A percentile compares a stretch with the other conserved stretches of the same genome.
Conservation (phyloP, 2,329 filamentous ascomycete genomes). For the Zymoseptoria passerinii region DNA sequence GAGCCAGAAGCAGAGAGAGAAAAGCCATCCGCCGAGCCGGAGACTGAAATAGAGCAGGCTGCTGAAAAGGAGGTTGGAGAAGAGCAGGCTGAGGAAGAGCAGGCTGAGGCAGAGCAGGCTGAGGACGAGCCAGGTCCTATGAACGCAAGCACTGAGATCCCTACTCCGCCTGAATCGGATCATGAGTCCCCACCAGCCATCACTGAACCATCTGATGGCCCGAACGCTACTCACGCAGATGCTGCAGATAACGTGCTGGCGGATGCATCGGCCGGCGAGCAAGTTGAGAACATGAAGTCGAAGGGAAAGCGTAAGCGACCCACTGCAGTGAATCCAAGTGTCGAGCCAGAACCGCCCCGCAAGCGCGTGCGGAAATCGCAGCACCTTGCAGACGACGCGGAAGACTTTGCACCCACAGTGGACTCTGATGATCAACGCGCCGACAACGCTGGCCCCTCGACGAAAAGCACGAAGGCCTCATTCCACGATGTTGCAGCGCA, state of each 20-base stretch:
- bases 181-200: background rate
- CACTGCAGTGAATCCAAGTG: background rate
- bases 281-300: background rate
- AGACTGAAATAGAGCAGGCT: background rate
- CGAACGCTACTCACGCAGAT: background rate
- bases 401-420: slow-evolving; percentile 4
- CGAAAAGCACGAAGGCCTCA: background rate
- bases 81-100: background rate
- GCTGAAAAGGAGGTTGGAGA: background rate
- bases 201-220: background rate
- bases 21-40: background rate
- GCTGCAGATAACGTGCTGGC: background rate
- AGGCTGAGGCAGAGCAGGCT: background rate
- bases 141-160: background rate
- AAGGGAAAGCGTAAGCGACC: background rate
- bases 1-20: background rate
- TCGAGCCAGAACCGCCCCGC: background rate
- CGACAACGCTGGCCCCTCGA: background rate
- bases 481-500: background rate
- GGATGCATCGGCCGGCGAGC: background rate
- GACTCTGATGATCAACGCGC: background rate
- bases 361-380: slow-evolving; percentile 13
- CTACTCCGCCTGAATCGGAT: background rate
- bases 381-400: slow-evolving; percentile 9
- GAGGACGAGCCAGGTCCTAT: background rate